Evolutionary conservation across 2,329 filamentous ascomycete genomes (phyloP), one percentile per base, ranked within the genome.

Genomic region (Epichloe aotearoae): DNA sequence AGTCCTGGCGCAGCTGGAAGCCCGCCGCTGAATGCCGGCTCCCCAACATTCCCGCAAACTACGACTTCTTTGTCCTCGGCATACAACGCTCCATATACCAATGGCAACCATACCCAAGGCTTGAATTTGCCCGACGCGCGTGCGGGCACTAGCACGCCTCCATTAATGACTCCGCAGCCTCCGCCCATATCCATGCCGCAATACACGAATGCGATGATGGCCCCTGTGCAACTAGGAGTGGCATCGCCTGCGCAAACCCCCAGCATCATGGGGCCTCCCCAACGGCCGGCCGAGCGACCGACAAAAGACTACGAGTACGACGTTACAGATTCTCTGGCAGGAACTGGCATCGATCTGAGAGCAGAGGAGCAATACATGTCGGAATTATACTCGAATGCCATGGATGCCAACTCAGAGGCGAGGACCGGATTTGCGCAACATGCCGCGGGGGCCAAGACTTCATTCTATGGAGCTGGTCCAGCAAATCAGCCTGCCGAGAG

Each of bases 291-390:
- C 17, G 84, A 85, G 52, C 73, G 74, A 56, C 77, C 80, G 42
- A 74, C 77, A 12, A 88, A 82, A 56, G 75, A 76, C 50, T 73
- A 74, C 51, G 71, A 79, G 52, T 81, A 90, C 59, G 88, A 95
- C 60, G 77, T 90, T 44, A 87, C 84, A 56, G 90, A 96, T 68
- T 86, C 89, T 47, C 69, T 95, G 50, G 83, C 84, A 17, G 87
- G 86, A 17, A 91, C 88, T 15, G 89, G 88, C 47, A 88, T 96
- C 55, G 87, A 95, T 69, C 69, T 95, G 45, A 82, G 84, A 52
- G 88, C 88, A 56, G 90, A 95, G 65, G 88, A 94, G 61, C 86
- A 89, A 58, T 86, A 82, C 57, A 74, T 93, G 65, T 83, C 87
- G 43, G 82, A 80, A 53, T 73, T 81, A 51, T 84, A 82, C 61